A percentile compares a stretch with the other conserved stretches of the same genome.
phyloP scores from a whole-genome alignment of 2,329 filamentous ascomycete genomes.

The Ceratocystis destructans region DNA sequence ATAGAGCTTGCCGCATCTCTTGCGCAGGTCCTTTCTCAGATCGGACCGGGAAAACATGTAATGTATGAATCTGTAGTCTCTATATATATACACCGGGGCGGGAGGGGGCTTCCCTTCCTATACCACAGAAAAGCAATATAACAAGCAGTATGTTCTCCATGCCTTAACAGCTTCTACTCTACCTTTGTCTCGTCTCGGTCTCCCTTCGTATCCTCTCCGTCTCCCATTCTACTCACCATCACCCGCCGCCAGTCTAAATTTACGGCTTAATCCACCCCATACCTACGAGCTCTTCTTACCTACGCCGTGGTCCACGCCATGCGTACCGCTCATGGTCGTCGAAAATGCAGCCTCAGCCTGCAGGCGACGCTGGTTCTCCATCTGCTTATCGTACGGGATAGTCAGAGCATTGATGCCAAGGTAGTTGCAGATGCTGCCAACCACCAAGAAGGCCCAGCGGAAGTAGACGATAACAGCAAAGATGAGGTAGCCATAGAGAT shows the following conservation, averaged over 20 bases:
- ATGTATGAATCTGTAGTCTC: not conserved
- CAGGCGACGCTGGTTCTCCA: slow-evolving; percentile 33
- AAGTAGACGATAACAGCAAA: slow-evolving; percentile 80
- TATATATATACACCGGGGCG: slow-evolving; percentile 6
- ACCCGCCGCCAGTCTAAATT: not conserved
- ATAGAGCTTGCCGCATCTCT: no score
- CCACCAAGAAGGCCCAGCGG: slow-evolving; percentile 82
- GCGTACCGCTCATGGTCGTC: slow-evolving; percentile 18
- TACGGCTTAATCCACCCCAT: no score
- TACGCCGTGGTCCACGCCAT: slow-evolving; percentile 17
- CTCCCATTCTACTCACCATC: not conserved
- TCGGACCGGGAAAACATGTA: no score
- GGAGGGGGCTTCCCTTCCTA: not conserved
- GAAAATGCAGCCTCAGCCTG: slow-evolving; percentile 17
- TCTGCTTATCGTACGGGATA: slow-evolving; percentile 52
- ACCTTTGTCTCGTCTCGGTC: not conserved
- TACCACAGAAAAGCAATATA: not conserved
- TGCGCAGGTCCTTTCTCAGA: no score
- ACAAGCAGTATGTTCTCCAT: not conserved
- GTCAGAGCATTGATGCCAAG: slow-evolving; percentile 91
- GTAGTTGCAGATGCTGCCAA: slow-evolving; percentile 80
- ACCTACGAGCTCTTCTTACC: slow-evolving; percentile 19
- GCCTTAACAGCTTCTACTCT: not conserved
- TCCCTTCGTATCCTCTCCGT: not conserved
- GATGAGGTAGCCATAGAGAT: slow-evolving; percentile 70